Evolutionary conservation across 75 land plant species (phyloP).

Genomic region (Adiantum capillusveneris): DNA sequence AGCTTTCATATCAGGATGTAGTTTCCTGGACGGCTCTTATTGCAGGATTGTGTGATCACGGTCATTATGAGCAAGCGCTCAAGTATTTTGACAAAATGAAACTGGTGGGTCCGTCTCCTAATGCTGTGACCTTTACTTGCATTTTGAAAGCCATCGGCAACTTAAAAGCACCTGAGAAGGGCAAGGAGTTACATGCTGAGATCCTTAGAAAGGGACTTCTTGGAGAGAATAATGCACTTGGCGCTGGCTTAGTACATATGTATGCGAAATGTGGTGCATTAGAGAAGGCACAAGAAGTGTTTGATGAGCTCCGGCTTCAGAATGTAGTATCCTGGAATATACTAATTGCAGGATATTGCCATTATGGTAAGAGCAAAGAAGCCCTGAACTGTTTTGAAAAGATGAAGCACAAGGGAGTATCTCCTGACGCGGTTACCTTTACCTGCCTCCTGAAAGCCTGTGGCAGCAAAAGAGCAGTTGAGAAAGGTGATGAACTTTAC

Average conservation of each 20-base stretch:
- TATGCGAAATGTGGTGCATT: constrained; percentile 12
- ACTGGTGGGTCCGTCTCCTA: constrained; percentile 1
- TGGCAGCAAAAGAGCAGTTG: background rate
- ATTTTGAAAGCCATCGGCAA: constrained; percentile 6
- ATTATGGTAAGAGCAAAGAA: background rate
- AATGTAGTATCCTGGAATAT: constrained; percentile 4
- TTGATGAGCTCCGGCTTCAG: background rate
- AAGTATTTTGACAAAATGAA: constrained; percentile 5
- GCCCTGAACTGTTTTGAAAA: constrained; percentile 4
- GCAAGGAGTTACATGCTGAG: background rate
- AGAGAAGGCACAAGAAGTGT: background rate
- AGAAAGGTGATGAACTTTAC: constrained; percentile 3
- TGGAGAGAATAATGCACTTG: background rate
- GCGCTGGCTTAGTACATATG: constrained; percentile 10
- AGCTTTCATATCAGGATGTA: constrained; percentile 10
- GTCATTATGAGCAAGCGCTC: constrained; percentile 6
- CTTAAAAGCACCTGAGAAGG: background rate
- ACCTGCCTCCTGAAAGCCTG: constrained; percentile 3
- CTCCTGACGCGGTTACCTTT: background rate
- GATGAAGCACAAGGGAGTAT: constrained; percentile 1
- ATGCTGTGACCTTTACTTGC: background rate
- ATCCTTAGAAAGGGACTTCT: background rate
- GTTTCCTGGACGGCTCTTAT: constrained; percentile 26
- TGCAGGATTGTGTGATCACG: constrained; percentile 10
- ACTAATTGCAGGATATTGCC: constrained; percentile 8